Conservation (phyloP, 768 basidiomycete genomes). For the Crepidotus variabilis region DNA sequence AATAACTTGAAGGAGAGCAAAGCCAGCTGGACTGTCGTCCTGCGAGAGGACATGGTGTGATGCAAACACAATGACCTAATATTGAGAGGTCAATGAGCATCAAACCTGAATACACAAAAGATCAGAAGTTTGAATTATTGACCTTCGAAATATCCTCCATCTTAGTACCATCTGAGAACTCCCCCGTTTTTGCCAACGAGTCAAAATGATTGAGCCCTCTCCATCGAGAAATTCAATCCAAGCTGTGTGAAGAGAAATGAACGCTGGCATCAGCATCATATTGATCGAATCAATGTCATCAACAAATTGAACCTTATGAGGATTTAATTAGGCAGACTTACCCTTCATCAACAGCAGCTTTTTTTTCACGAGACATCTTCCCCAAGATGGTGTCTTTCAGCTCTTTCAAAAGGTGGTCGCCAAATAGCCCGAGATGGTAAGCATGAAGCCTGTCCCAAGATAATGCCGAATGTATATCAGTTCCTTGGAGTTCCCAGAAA, state of each 20-base stretch:
- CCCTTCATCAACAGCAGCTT: constrained; percentile 19
- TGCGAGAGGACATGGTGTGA: constrained; percentile 17
- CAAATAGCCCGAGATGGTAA: constrained; percentile 25
- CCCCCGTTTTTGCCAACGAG: constrained; percentile 14
- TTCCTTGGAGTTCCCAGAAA: constrained; percentile 30
- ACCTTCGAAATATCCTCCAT: constrained; percentile 33
- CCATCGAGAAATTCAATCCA: constrained; percentile 28
- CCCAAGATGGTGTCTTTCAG: constrained; percentile 17
- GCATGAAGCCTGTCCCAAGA: constrained; percentile 35
- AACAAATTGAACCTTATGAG: too few relatives aligned
- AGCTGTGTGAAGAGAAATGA: constrained; percentile 14
- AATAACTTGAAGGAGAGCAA: constrained; percentile 22
- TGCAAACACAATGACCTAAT: constrained; percentile 25
- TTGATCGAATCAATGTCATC: constrained; percentile 1
- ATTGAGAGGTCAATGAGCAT: not conserved
- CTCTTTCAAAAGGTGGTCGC: constrained; percentile 25
- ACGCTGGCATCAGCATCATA: not conserved
- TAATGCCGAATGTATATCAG: constrained; percentile 27
- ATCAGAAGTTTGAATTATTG: not conserved
- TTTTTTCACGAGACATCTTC: constrained; percentile 3
- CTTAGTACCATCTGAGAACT: constrained; percentile 32
- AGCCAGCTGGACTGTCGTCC: constrained; percentile 12
- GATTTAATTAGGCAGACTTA: constrained; percentile 11
- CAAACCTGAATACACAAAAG: not conserved
- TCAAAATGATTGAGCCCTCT: constrained; percentile 28